phyloP scores from a whole-genome alignment of 1,284 basidiomycete genomes.

The Cutaneotrichosporon arboriforme region DNA sequence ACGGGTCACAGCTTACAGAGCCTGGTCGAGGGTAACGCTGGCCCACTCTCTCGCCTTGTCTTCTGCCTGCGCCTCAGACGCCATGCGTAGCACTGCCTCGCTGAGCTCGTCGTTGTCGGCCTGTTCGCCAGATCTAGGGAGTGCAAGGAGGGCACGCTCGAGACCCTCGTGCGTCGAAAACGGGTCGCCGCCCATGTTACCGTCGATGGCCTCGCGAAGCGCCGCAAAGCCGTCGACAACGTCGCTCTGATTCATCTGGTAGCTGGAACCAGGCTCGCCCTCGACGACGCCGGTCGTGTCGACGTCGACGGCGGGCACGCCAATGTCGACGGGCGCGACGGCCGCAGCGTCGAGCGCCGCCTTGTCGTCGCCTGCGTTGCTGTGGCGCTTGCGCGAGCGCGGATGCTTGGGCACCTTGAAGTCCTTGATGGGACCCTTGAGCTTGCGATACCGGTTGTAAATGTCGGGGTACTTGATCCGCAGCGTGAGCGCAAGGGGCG shows the following conservation, averaged over 20 bases:
- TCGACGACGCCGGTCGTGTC: constrained; percentile 26
- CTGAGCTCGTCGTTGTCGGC: constrained; percentile 6
- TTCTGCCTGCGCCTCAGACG: constrained; percentile 4
- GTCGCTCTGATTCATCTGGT: background rate
- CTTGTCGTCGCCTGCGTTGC: constrained; percentile 4
- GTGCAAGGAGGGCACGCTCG: constrained; percentile 19
- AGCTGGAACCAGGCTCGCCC: background rate
- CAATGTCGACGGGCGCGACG: constrained; percentile 55
- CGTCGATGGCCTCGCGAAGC: constrained; percentile 9
- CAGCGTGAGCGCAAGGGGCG: constrained; percentile 33
- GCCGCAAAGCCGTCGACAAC: constrained; percentile 7
- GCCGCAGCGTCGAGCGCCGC: background rate
- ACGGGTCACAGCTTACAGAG: background rate
- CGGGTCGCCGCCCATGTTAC: constrained; percentile 7
- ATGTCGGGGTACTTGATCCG: constrained; percentile 46
- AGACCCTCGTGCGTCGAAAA: constrained; percentile 17
- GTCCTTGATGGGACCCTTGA: constrained; percentile 40
- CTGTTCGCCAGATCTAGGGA: constrained; percentile 12
- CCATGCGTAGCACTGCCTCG: constrained; percentile 19
- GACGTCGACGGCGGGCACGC: constrained; percentile 67
- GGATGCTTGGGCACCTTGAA: constrained; percentile 28
- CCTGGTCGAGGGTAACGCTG: background rate
- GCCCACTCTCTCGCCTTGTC: constrained; percentile 15
- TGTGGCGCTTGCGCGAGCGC: constrained; percentile 7
- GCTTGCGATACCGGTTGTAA: constrained; percentile 45